Base-by-base conservation (phyloP, 345 rosid species). In the Clarkia xantiana region DNA sequence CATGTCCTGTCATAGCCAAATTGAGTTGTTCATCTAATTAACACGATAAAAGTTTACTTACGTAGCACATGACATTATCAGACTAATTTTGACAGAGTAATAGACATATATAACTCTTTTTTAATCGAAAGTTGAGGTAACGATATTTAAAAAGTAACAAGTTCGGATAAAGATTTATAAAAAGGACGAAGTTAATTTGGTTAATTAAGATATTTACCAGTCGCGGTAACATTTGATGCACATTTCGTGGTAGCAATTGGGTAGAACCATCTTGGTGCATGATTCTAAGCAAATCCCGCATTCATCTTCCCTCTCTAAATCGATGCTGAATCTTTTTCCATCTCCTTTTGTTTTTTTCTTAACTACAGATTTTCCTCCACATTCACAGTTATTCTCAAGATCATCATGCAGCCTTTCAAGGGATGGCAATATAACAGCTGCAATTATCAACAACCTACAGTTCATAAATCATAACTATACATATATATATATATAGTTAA, bases 211-310 rank as follows among this genome's bases (percentile, higher is more conserved):
- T 13, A 49, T 17, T 60, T 71, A 91, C 96, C 98, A 91, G 62
- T 91, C 76, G 48, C 84, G 76, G 64, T 86, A 91, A 76, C 98
- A 91, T 62, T 82, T 86, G 60, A 91, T 80, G 79, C 98, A 86
- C 93, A 91, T 86, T 25, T 86, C 80, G 63, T 91, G 98, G 40
- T 85, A 91, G 40, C 98, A 86, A 65, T 73, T 79, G 25, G 98
- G 98, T 41, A 86, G 43, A 48, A 86, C 98, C 81, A 91, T 76
- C 61, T 86, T 91, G 36, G 95, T 76, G 68, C 96, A 91, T 41
- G 94, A 90, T 77, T 81, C 96, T 62, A 91, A 80, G 77, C 98
- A 91, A 51, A 91, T 91, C 51, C 95, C 98, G 20, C 98, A 91
- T 69, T 91, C 98, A 44, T 86, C 90, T 78, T 91, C 98, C 67